Conservation (phyloP, 2,329 filamentous ascomycete species). For the Fusarium floridanum region DNA sequence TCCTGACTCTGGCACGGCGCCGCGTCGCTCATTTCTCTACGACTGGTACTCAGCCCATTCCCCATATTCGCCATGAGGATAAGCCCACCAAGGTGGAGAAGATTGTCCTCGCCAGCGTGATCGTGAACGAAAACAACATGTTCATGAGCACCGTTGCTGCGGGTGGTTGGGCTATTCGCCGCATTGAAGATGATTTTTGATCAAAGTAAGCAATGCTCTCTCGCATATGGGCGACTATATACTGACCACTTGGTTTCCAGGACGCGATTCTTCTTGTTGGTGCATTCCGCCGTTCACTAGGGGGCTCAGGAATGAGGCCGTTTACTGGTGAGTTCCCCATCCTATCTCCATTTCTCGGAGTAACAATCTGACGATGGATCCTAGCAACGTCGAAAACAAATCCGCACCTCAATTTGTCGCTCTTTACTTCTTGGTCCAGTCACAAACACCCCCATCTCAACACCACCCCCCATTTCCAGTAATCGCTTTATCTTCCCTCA, state of each 20-base stretch:
- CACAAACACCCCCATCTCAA: background rate
- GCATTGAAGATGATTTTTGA: background rate
- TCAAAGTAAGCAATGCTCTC: background rate
- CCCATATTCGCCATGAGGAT: background rate
- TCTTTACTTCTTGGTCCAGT: background rate
- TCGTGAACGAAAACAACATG: background rate
- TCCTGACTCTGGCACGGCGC: background rate
- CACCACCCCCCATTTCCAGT: background rate
- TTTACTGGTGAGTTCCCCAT: background rate
- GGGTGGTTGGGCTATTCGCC: background rate
- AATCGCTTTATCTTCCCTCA: background rate
- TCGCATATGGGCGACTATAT: too few relatives aligned
- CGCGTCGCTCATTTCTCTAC: background rate
- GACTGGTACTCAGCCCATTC: background rate
- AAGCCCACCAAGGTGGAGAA: background rate
- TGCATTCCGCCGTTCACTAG: background rate
- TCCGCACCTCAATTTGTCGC: background rate
- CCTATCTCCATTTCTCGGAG: background rate
- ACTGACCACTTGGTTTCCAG: background rate
- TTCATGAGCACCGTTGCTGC: background rate
- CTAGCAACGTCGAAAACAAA: background rate
- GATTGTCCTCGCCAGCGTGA: background rate
- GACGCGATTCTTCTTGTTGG: background rate
- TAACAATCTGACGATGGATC: background rate
- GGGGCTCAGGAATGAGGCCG: background rate